Evolutionary conservation across 2,329 filamentous ascomycete genomes (phyloP), one percentile per base, ranked within the genome.

Genomic region (Fusarium dlaminii): DNA sequence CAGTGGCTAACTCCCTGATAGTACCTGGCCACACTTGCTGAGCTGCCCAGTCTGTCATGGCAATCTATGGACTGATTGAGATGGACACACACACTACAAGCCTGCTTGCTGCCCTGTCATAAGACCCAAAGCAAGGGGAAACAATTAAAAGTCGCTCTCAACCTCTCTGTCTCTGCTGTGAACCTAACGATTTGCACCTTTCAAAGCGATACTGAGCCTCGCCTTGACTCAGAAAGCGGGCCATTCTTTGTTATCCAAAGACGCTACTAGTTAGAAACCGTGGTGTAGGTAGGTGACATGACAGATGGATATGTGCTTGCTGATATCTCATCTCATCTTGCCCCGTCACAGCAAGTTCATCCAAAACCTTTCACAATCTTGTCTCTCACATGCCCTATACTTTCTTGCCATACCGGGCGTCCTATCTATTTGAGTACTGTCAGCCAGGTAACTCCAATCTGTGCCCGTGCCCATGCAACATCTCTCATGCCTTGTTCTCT

Each of bases 151-250:
- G 34, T 67, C 66, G 52, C 34, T 72, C 36, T 48, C 42, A 51
- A 59, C 42, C 24, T 51, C 24, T 51, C 14, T 54, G 40, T 46
- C 43, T 67, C 39, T 67, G 37, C 17, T 17, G 22, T 32, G 42
- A 59, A 59, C 15, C 37, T 40, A 32, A 37, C 40, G 56, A 63
- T 70, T 36, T 52, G 36, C 42, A 46, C 56, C 51, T 39, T 55
- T 37, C 56, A 52, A 54, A 37, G 39, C 45, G 45, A 55, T 48
- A 51, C 29, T 48, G 49, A 62, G 27, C 34, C 29, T 52, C 37
- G 54, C 14, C 63, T 68, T 61, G 66, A 68, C 59, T 74, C 48
- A 48, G 55, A 72, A 72, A 72, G 52, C 59, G 56, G 72, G 52
- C 56, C 63, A 55, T 60, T 40, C 27, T 32, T 57, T 56, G 54